Base-by-base conservation (phyloP, 768 basidiomycete genomes). In the Russula sp. region DNA sequence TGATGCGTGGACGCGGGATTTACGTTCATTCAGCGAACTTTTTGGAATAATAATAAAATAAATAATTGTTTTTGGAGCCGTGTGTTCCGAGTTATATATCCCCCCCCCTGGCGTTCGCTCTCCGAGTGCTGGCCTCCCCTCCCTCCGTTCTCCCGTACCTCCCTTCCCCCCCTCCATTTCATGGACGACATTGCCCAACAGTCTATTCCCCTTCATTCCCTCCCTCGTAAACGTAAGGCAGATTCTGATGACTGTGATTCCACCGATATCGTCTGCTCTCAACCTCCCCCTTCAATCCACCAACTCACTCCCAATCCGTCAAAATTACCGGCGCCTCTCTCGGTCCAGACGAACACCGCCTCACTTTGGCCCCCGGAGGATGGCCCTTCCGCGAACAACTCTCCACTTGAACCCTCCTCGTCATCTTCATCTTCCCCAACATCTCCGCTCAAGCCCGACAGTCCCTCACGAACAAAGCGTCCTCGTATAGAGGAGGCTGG, bases 171-270 rank as follows among this genome's bases (percentile, higher is more conserved):
- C 66, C 63, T 56, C 61, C 57, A 57, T 62, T 66, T 68, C 69
- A 87, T 88, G 85, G 84, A 86, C 76, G 79, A 85, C 78, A 78
- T 84, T 66, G 78, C 82, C 68, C 82, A 84, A 64, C 67, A 71
- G 65, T 76, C 79, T 59, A 73, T 75, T 67, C 79, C 80, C 63
- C 63, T 73, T 69, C 79, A 75, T 55, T 72, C 58, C 74, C 80
- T 79, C 78, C 79, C 71, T 62, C 80, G 84, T 71, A 89, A 89
- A 74, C 84, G 88, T 68, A 89, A 90, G 75, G 81, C 84, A 0
- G 81, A 81, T 71, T 58, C 71, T 34, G 84, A 87, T 61, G 78
- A 80, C 51, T 61, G 59, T 47, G 55, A 56, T 61, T 40, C 47
- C 18, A 3, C 62, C 22, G 67, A 63, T n/a, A 63, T 62, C 50